A percentile compares a stretch with the other conserved stretches of the same genome.
phyloP scores from a whole-genome alignment of 208 protist species.

The Wallacemonas rigidus region DNA sequence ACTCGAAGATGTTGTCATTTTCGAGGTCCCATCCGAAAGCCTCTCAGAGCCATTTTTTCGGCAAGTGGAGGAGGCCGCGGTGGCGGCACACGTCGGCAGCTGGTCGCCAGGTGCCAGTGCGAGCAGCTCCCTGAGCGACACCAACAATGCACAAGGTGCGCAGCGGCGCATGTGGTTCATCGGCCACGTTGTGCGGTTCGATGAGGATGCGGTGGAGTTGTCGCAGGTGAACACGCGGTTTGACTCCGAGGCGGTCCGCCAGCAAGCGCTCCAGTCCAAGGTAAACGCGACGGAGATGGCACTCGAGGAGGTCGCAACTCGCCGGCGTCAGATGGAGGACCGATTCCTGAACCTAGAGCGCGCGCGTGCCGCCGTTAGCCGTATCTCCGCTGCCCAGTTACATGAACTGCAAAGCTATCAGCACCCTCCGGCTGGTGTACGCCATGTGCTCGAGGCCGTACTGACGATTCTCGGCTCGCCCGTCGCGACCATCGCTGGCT shows the following conservation, averaged over 20 bases:
- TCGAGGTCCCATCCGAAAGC: neutral
- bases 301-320: slow-evolving; percentile 4
- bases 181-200: slow-evolving; percentile 1
- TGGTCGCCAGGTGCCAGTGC: neutral
- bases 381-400: slow-evolving; percentile 7
- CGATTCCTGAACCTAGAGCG: slow-evolving; percentile 3
- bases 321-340: slow-evolving; percentile 10
- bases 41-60: neutral
- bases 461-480: slow-evolving; percentile 17
- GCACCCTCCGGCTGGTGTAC: slow-evolving; percentile 11
- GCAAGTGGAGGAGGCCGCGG: neutral
- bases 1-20: slow-evolving; percentile 7
- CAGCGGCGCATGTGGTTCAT: slow-evolving; percentile 11
- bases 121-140: neutral
- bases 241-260: neutral
- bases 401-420: slow-evolving; percentile 19
- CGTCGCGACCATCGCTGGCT: slow-evolving; percentile 5
- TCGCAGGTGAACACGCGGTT: neutral
- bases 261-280: slow-evolving; percentile 4
- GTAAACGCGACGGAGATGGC: slow-evolving; percentile 7
- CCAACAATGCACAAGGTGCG: neutral
- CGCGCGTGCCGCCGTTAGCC: slow-evolving; percentile 1
- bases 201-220: slow-evolving; percentile 4
- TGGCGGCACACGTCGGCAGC: neutral
- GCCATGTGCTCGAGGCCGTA: slow-evolving; percentile 17